phyloP scores from a whole-genome alignment of 106 monocot genomes.

The Phalaenopsis equestris region DNA sequence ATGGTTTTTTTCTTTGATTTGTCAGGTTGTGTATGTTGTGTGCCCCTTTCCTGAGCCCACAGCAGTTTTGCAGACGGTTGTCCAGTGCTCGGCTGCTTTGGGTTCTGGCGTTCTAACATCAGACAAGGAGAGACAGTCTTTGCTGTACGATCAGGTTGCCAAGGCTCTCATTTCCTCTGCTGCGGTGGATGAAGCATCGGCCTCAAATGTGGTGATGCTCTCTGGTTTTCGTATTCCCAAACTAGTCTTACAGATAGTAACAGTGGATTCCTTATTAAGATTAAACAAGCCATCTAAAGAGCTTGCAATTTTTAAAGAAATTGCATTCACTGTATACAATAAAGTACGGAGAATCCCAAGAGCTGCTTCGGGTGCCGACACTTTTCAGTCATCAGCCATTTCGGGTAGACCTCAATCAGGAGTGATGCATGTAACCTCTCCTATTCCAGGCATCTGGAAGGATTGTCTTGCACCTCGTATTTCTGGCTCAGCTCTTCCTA shows the following conservation, averaged over 20 bases:
- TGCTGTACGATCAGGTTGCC: constrained; percentile 59
- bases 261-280: constrained; percentile 63
- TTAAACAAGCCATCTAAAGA: constrained; percentile 48
- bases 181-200: constrained; percentile 58
- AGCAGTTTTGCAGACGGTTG: constrained; percentile 63
- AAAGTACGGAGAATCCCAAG: constrained; percentile 69
- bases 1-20: background rate
- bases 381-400: constrained; percentile 23
- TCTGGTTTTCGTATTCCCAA: constrained; percentile 85
- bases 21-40: constrained; percentile 79
- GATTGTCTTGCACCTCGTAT: constrained; percentile 69
- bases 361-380: constrained; percentile 32
- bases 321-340: constrained; percentile 93
- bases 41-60: constrained; percentile 84
- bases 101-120: constrained; percentile 50
- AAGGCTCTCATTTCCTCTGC: constrained; percentile 49
- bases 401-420: constrained; percentile 46
- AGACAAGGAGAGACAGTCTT: constrained; percentile 60
- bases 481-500: constrained; percentile 38
- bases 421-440: constrained; percentile 59
- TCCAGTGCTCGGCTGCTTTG: constrained; percentile 60
- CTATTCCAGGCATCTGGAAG: constrained; percentile 77
- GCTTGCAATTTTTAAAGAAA: constrained; percentile 70
- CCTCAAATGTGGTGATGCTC: constrained; percentile 64
- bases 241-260: constrained; percentile 82